These are phyloP conservation scores for Calycina herbarum DNA, from an alignment of 2,329 filamentous ascomycete species.

Conservation along the genomic window DNA sequence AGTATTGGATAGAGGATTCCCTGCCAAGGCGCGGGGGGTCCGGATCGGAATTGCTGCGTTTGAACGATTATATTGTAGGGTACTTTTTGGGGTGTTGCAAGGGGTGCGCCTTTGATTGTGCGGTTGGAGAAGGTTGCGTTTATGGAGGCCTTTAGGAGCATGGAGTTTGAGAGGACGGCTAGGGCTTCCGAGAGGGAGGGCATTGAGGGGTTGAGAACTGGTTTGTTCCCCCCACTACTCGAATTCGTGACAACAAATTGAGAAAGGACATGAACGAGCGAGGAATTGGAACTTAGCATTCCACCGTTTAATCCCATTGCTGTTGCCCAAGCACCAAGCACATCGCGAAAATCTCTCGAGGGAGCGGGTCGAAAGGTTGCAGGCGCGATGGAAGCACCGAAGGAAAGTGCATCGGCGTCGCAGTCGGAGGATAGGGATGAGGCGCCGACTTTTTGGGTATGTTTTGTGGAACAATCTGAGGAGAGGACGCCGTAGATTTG, in stretches of 20 bases:
- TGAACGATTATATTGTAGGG: conserved; percentile 7
- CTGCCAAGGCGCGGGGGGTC: conserved; percentile 11
- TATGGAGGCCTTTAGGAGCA: conserved; percentile 16
- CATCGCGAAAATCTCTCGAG: conserved; percentile 14
- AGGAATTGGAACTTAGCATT: conserved; percentile 6
- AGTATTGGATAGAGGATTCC: conserved; percentile 16
- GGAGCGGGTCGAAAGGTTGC: conserved; percentile 7
- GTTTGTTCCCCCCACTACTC: background rate
- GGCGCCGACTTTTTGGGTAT: conserved; percentile 14
- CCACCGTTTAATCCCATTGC: conserved; percentile 13
- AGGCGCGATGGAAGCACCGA: conserved; percentile 5
- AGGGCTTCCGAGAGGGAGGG: conserved; percentile 16
- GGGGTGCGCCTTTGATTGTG: background rate
- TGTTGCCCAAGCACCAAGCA: conserved; percentile 14
- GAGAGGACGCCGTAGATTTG: conserved; percentile 16
- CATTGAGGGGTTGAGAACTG: background rate
- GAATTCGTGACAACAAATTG: conserved; percentile 12
- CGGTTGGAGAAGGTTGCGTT: conserved; percentile 10
- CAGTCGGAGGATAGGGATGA: conserved; percentile 8
- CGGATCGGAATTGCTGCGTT: conserved; percentile 16
- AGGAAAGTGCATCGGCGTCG: background rate
- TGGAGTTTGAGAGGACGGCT: conserved; percentile 14
- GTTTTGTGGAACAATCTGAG: conserved; percentile 13
- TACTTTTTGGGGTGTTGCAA: background rate
- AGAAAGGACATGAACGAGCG: conserved; percentile 13